Evolutionary conservation across 2,329 filamentous ascomycete species (phyloP), one percentile per base, ranked within the genome.

Genomic region (Colletotrichum coccodes): DNA sequence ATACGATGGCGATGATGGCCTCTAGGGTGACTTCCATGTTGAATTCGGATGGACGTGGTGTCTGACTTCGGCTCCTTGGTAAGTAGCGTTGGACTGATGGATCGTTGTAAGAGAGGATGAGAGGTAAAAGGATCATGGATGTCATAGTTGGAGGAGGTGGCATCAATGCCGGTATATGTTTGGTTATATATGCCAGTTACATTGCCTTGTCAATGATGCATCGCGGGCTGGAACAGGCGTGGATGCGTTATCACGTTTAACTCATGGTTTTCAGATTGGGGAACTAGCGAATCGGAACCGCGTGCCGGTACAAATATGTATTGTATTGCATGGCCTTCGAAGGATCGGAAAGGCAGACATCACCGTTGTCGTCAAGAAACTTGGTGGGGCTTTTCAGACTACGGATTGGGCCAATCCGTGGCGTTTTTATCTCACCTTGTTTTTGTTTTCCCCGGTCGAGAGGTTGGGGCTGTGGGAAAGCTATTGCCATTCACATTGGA

Each of bases 21-120:
- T 69, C 66, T 2, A 61, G 49, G 6, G 49, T 66, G 2, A 69
- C n/a, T 9, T 69, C 34, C 66, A 69, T 69, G 5, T 2, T 6
- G 28, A 34, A 12, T 21, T 21, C 14, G 18, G 11, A 28, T 28
- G 26, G 11, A 30, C 7, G 14, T 3, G 11, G n/a, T 26, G 18
- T 11, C 2, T 4, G 16, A 18, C 4, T 9, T 50, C 8, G n/a
- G 6, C 16, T 32, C 12, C 9, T 32, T 32, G 26, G 9, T 34
- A 28, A 50, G n/a, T 23, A 16, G 16, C 23, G 1, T 30, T 23
- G 40, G 7, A 11, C 32, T 38, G n/a, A 7, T 32, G 28, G 3
- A 18, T 50, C 28, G 28, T 2, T n/a, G 8, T 21, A 18, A n/a
- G 7, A 32, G 47, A 14, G 8, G n/a, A 30, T 32, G 18, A 6